These are phyloP conservation scores for Tilletia indica DNA, from an alignment of 1,284 basidiomycete genomes.

Conservation along the genomic window DNA sequence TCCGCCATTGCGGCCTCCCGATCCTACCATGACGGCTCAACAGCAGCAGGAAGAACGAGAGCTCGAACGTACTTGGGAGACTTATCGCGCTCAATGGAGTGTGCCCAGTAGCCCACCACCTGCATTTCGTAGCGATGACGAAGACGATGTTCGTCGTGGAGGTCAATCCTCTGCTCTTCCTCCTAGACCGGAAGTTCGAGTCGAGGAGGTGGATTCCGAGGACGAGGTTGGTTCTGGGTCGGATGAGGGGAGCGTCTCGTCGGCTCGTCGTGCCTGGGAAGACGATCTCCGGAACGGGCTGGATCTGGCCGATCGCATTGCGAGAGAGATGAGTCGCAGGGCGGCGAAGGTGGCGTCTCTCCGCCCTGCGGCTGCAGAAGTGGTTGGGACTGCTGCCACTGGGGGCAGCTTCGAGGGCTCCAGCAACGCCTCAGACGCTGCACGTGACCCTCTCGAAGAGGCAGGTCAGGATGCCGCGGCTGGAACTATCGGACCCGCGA, in stretches of 20 bases:
- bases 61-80: slow-evolving; percentile 6
- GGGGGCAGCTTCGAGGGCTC: too few relatives aligned
- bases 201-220: not conserved
- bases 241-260: not conserved
- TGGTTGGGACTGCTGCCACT: not conserved
- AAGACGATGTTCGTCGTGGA: not conserved
- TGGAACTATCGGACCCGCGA: too few relatives aligned
- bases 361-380: not conserved
- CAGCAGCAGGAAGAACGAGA: slow-evolving; percentile 9
- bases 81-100: not conserved
- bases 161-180: too few relatives aligned
- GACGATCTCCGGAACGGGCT: not conserved
- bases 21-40: slow-evolving; percentile 1
- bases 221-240: not conserved
- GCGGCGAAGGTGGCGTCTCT: not conserved
- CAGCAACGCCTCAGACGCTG: too few relatives aligned
- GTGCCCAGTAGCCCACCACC: slow-evolving; percentile 1
- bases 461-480: too few relatives aligned
- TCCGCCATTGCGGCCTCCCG: slow-evolving; percentile 1
- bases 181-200: too few relatives aligned
- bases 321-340: not conserved
- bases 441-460: too few relatives aligned
- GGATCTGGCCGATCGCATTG: not conserved
- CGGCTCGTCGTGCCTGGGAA: slow-evolving; percentile 3
- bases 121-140: not conserved